phyloP scores from a whole-genome alignment of 148 eudicot species.

The Chenopodium suecicum region DNA sequence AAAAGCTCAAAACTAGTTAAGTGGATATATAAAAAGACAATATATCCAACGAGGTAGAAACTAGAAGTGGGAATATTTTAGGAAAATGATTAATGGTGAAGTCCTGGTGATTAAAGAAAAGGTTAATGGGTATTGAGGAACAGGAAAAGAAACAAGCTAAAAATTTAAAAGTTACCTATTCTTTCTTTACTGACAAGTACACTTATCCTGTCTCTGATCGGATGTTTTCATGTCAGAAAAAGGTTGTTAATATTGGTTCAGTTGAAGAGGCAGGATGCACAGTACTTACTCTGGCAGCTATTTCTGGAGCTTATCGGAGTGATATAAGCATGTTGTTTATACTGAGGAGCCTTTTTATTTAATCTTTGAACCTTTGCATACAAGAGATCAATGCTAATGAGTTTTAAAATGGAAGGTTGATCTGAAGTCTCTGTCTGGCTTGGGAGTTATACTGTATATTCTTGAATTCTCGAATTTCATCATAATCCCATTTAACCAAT shows the following conservation, averaged over 20 bases:
- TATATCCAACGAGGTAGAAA: no score
- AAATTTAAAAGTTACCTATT: not conserved
- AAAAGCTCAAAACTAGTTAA: no score
- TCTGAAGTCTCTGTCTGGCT: not conserved
- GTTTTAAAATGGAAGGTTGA: not conserved
- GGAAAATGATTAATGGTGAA: no score
- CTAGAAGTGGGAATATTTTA: no score
- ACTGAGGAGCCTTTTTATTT: not conserved
- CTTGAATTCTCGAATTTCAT: not conserved
- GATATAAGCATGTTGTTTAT: not conserved
- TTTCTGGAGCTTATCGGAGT: not conserved
- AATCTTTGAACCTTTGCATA: not conserved
- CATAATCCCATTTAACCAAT: not conserved
- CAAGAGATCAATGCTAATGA: not conserved
- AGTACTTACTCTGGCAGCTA: not conserved
- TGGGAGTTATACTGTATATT: not conserved
- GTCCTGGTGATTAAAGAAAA: no score
- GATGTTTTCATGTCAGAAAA: not conserved
- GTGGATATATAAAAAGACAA: no score
- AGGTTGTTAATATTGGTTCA: not conserved
- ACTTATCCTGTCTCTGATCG: not conserved
- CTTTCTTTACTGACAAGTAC: not conserved
- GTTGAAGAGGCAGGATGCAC: not conserved
- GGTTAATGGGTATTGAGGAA: not conserved
- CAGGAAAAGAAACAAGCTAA: not conserved